phyloP scores from a whole-genome alignment of 345 rosid species.

The Brassica carinata region DNA sequence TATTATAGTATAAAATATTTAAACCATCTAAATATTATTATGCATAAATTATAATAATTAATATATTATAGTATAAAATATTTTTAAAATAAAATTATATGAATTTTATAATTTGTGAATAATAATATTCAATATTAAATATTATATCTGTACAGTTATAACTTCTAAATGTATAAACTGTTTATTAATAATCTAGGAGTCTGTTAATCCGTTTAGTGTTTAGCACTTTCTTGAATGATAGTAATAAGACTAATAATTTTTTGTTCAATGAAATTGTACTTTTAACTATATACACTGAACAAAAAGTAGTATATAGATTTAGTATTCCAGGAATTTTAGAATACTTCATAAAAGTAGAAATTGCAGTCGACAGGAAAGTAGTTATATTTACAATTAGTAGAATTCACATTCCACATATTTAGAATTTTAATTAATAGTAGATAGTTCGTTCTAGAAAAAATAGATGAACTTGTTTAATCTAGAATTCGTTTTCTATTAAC shows the following conservation, averaged over 20 bases:
- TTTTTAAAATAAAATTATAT: no score
- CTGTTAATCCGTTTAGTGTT: neutral
- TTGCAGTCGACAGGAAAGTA: no score
- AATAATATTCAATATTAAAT: neutral
- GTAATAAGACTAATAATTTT: neutral
- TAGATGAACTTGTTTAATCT: no score
- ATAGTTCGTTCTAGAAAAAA: no score
- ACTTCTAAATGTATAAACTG: neutral
- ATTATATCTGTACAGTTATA: neutral
- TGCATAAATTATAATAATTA: neutral
- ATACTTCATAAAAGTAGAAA: no score
- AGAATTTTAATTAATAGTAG: no score
- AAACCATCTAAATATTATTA: neutral
- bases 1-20: no score
- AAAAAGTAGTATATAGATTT: neutral
- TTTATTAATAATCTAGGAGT: neutral
- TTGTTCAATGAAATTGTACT: neutral
- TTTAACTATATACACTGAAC: neutral
- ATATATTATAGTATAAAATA: no score
- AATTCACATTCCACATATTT: no score
- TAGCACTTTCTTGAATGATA: neutral
- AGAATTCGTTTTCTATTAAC: no score
- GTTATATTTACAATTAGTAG: no score
- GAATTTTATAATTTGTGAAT: neutral
- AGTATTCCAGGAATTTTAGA: no score